Evolutionary conservation across 352 stramenopile species (phyloP), one percentile per base, ranked within the genome.

Genomic region (Pythium volutum): DNA sequence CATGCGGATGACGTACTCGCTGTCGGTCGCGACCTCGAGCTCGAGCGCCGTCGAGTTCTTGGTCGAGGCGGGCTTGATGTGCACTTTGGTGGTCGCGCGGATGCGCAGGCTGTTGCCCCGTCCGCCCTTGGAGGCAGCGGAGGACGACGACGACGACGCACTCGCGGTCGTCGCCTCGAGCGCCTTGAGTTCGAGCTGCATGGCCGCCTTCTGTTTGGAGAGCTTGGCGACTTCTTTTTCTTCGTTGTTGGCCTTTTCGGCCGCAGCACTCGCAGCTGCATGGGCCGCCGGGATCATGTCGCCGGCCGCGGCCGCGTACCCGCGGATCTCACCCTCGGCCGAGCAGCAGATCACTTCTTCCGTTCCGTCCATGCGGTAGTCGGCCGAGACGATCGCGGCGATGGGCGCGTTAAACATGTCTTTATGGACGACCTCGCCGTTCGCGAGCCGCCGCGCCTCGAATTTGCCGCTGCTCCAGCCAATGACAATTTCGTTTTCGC

Each of bases 391-490:
- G 23, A 96, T 72, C 8, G 75, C 74, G 1, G 88, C 81, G 9
- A 95, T 66, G 14, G 85, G 66, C 2, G 84, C 74, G 4, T 64
- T 42, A 33, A 96, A 78, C 26, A 80, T 81, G 46, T 97, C 85
- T 48, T 89, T 90, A 62, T 91, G 89, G 26, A 97, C 75, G 2
- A 93, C 75, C 60, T 95, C 74, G 31, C 91, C 93, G 48, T 91
- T 95, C n/a, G 74, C 64, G 34, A 88, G 22, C 38, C 73, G 77
- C 14, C 86, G 66, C 16, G 85, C 82, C 59, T 91, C 87, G 12
- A 97, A 84, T 43, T 94, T 94, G 60, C 93, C 89, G 55, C 93
- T 97, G 64, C 67, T 95, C 89, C 90, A 97, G 27, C 89, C 91
- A 41, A 93, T 93, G 34, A 98, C 69, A 47, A 94, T 81, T 60